These are phyloP conservation scores for Globisporangium echinulatum DNA, from an alignment of 352 stramenopile species.

Conservation along the genomic window DNA sequence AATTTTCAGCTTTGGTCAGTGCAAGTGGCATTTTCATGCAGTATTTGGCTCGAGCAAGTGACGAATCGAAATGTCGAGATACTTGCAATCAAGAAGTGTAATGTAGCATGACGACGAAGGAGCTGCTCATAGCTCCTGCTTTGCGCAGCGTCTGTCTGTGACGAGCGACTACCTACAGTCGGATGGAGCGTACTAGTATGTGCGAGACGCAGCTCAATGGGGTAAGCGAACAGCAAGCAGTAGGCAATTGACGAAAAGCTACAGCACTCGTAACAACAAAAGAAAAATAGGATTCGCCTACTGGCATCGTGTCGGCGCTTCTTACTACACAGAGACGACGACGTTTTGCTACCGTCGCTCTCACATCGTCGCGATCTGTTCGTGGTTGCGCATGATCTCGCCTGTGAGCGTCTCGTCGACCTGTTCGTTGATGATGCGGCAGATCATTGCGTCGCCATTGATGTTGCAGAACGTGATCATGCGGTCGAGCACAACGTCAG, in stretches of 20 bases:
- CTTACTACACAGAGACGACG: background rate
- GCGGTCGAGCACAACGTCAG: slow-evolving; percentile 68
- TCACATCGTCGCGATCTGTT: slow-evolving; percentile 14
- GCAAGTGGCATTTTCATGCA: too few species aligned
- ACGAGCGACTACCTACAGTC: too few species aligned
- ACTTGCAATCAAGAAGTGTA: background rate
- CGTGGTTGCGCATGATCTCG: slow-evolving; percentile 19
- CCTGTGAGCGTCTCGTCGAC: slow-evolving; percentile 10
- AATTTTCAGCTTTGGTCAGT: too few species aligned
- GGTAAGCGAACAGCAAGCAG: too few species aligned
- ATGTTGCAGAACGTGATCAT: slow-evolving; percentile 73
- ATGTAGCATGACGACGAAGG: background rate
- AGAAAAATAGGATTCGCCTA: background rate
- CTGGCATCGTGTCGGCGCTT: background rate
- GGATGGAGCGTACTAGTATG: too few species aligned
- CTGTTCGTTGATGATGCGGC: slow-evolving; percentile 64
- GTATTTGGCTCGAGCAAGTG: too few species aligned
- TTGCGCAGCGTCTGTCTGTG: too few species aligned
- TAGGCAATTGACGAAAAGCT: background rate
- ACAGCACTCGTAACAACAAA: background rate
- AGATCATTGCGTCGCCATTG: slow-evolving; percentile 66
- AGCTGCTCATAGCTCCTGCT: too few species aligned
- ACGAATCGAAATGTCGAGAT: background rate
- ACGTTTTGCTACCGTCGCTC: background rate
- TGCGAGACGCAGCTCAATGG: too few species aligned